Base-by-base conservation (phyloP, 2,329 filamentous ascomycete genomes). In the Fusarium cyanostomum region DNA sequence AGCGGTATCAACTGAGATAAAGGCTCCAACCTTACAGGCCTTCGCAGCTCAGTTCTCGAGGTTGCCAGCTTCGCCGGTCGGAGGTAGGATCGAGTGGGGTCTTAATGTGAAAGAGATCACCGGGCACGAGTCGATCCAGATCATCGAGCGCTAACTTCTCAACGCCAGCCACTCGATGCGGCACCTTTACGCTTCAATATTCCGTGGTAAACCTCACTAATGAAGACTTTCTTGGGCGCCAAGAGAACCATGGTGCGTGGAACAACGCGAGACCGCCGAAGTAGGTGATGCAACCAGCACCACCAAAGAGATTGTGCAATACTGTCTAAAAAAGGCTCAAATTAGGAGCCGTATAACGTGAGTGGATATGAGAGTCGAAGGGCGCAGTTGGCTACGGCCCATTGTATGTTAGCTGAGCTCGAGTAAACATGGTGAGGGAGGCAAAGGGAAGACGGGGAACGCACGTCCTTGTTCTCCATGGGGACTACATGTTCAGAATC, bases 1-100 rank as follows among this genome's bases (percentile, higher is more conserved):
- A 0, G 94, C 97, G 4, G 91, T 87, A 76, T 97, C 94, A 2
- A 97, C 89, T 8, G 89, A 89, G 38, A 97, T 80, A 51, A 85
- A 85, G 7, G 92, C 92, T 8, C 93, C 92, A 11, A 16, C 16
- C 18, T 45, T n/a, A 7, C 12, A 6, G 8, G 28, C 30, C 8
- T 33, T 45, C 18, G 9, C 28, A 4, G 6, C 28, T 15, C 21
- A 34, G 30, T 26, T 15, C 8, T n/a, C 18, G 15, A 34, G 2
- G 18, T 45, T 33, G 13, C 16, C 16, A 12, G 30, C 43, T 15
- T 45, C 30, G 5, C 9, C 18, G n/a, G n/a, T n/a, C n/a, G n/a
- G n/a, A n/a, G 13, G 30, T 33, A 8, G 18, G 18, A 13, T 26
- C 33, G 43, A 45, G 30, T 13, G 30, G 43, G 16, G 43, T 34